Percentiles rank a stretch among this genome's conserved stretches.
Conservation (phyloP, 345 rosid genomes). For the Citropsis articulata region DNA sequence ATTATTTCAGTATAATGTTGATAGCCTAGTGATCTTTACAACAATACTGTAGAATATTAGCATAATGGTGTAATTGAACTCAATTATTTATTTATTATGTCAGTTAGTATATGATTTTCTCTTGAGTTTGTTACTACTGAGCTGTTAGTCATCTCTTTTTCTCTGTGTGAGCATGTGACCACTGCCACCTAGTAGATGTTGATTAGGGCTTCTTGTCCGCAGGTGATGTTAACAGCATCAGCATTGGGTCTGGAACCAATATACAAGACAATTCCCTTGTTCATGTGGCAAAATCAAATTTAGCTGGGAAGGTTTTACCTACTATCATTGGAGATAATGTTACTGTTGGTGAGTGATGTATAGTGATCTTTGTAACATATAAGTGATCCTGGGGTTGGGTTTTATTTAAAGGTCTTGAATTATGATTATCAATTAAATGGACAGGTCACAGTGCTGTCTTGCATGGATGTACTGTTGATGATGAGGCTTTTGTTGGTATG, state of each 20-base stretch:
- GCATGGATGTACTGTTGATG: constrained; percentile 87
- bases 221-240: constrained; percentile 81
- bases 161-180: neutral
- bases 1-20: neutral
- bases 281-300: constrained; percentile 80
- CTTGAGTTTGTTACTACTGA: neutral
- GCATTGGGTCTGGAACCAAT: constrained; percentile 73
- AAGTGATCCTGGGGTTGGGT: neutral
- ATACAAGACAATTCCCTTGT: constrained; percentile 80
- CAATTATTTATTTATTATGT: neutral
- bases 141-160: neutral
- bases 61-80: neutral
- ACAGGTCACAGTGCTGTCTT: constrained; percentile 85
- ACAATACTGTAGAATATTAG: neutral
- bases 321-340: constrained; percentile 75
- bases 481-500: constrained; percentile 82
- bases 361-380: neutral
- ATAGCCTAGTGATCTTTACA: neutral
- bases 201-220: constrained; percentile 4
- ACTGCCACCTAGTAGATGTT: neutral
- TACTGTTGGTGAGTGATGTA: constrained; percentile 54
- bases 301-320: constrained; percentile 78
- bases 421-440: constrained; percentile 12
- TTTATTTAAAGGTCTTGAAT: constrained; percentile 11
- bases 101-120: neutral